phyloP scores from a whole-genome alignment of 1,284 basidiomycete genomes.

The Apiotrichum porosum region DNA sequence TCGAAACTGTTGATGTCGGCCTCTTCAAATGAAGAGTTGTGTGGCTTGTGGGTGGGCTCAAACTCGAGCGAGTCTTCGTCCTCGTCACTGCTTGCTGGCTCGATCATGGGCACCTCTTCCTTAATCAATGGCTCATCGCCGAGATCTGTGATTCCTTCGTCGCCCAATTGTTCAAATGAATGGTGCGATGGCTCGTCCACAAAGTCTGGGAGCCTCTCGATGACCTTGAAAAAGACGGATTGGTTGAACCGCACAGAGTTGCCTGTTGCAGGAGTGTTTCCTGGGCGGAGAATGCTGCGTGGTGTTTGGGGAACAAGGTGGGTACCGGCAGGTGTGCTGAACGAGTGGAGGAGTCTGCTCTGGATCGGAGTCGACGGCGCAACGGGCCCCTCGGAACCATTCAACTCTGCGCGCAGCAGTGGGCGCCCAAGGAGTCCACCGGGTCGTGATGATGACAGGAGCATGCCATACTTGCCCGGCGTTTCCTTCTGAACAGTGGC shows the following conservation, averaged over 20 bases:
- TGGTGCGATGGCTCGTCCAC: not conserved
- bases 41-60: not conserved
- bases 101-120: not conserved
- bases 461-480: too few species aligned
- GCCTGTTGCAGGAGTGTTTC: slow-evolving; percentile 1
- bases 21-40: not conserved
- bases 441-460: too few species aligned
- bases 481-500: too few species aligned
- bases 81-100: slow-evolving; percentile 1
- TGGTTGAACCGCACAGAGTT: slow-evolving; percentile 8
- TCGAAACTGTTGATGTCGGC: not conserved
- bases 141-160: not conserved
- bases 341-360: not conserved
- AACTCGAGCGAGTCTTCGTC: slow-evolving; percentile 1
- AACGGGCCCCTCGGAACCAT: too few species aligned
- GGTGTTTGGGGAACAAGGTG: not conserved
- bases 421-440: too few species aligned
- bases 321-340: not conserved
- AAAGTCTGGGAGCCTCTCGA: slow-evolving; percentile 9
- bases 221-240: slow-evolving; percentile 4
- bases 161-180: not conserved
- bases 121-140: not conserved
- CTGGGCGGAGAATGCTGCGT: not conserved
- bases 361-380: too few species aligned
- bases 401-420: too few species aligned